These are phyloP conservation scores for Asparagopsis taxiformis DNA, from an alignment of 31 red algal species.

Conservation along the genomic window DNA sequence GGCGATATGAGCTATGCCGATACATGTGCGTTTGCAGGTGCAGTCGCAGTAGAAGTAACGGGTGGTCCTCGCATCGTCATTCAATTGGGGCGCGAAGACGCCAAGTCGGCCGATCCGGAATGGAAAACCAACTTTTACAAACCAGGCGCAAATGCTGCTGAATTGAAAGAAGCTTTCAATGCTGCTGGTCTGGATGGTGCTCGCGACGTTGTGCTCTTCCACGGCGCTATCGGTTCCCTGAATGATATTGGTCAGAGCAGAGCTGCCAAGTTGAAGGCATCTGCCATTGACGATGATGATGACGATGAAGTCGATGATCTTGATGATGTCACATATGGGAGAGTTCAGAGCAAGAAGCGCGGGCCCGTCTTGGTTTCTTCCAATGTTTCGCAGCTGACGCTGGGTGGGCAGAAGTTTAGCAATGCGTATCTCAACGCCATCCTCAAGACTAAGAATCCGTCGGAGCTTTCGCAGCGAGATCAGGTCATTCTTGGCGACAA, in stretches of 20 bases:
- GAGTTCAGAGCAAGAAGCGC: slow-evolving; percentile 58
- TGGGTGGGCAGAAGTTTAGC: slow-evolving; percentile 87
- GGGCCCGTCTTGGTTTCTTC: slow-evolving; percentile 83
- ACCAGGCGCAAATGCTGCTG: slow-evolving; percentile 51
- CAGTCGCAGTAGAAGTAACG: slow-evolving; percentile 87
- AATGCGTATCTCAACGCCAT: slow-evolving; percentile 77
- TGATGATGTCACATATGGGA: slow-evolving; percentile 84
- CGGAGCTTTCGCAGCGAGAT: slow-evolving; percentile 61
- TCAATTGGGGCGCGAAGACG: slow-evolving; percentile 94
- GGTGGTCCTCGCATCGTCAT: slow-evolving; percentile 88
- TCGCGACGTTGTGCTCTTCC: slow-evolving; percentile 67
- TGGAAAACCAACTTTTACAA: slow-evolving; percentile 31
- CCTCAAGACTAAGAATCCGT: slow-evolving; percentile 40
- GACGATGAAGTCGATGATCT: slow-evolving; percentile 13
- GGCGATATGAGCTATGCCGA: slow-evolving; percentile 91
- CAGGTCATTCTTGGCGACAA: slow-evolving; percentile 64
- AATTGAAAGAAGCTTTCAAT: slow-evolving; percentile 38
- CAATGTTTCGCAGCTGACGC: slow-evolving; percentile 74
- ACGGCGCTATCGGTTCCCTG: slow-evolving; percentile 74
- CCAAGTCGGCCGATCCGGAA: slow-evolving; percentile 40
- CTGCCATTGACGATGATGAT: slow-evolving; percentile 35
- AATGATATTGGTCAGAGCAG: slow-evolving; percentile 64
- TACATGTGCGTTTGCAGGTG: slow-evolving; percentile 91
- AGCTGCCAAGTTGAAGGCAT: slow-evolving; percentile 36
- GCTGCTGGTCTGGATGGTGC: slow-evolving; percentile 65